Base-by-base conservation (phyloP, 148 eudicot genomes). In the Camellia sinensis region DNA sequence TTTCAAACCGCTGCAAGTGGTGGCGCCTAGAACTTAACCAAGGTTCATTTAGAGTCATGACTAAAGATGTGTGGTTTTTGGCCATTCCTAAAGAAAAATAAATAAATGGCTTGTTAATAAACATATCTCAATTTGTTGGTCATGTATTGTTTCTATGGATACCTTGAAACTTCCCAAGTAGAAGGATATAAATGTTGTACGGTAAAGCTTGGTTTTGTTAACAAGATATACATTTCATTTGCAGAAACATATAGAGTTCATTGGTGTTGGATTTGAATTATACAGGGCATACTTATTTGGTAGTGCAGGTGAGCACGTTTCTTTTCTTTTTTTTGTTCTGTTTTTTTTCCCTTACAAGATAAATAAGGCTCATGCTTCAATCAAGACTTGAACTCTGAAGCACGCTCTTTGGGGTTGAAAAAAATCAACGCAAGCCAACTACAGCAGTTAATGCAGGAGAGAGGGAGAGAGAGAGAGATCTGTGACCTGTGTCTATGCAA, bases 1-100 rank as follows among this genome's bases (percentile, higher is more conserved):
- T 92, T 94, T 78, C 79, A 91, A 82, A 75, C 64, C 40, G 92
- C 92, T 61, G 85, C 89, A 13, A 78, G 48, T 5, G 70, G 41
- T 29, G 48, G 81, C 14, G 14, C 74, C 75, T 84, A 77, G 43
- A 64, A 41, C 37, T 66, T 45, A 15, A 29, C 67, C n/a, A 4
- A 14, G 15, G 21, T 40, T 17, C 11, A 52, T 22, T 50, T 46
- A 13, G 37, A 50, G 10, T 52, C 80, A 53, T 52, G 29, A 48
- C 29, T 48, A 50, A 22, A 65, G 45, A 29, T 48, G 71, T 6
- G 1, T 10, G 7, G 0, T 21, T 53, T 8, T 29, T 29, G 37
- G 37, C 37, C 37, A 29, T 29, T 29, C 37, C 37, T 29, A 29
- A 29, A 29, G 37, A 29, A 29, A 29, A 29, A 29, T 29, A 29